Base-by-base conservation (phyloP, 371 early-diverging fungal genomes). In the Apophysomyces sp. region DNA sequence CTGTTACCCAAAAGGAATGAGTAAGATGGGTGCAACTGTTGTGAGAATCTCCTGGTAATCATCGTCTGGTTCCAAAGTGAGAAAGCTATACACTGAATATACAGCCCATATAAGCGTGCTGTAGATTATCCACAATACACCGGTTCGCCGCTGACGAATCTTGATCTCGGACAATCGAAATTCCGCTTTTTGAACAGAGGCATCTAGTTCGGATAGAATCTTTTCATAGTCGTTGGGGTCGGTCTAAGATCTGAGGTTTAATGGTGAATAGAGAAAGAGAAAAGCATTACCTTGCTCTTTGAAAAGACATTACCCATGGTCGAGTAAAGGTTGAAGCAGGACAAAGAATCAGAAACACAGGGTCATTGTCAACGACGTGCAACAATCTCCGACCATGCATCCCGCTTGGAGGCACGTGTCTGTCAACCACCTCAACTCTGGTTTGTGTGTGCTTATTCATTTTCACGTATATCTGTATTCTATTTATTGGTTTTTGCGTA, bases 161-260 rank as follows among this genome's bases (percentile, higher is more conserved):
- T 82, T 71, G 57, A 92, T 81, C 53, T 83, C 84, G 29, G 83
- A 78, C 31, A 89, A 73, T 57, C 82, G 78, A 31, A 83, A 58
- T 68, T 94, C 91, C 2, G 91, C 86, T 54, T 79, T 85, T 63
- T 84, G 78, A 56, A 95, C 91, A 27, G 89, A 82, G 39, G 74
- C 81, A 72, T 94, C 94, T 9, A 95, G 80, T 37, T 85, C 86
- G 4, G 89, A 87, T 5, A 95, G 82, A 28, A 93, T 84, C 67
- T 89, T 82, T 77, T 94, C 94, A 69, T 86, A 95, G 71, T 92
- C 90, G 39, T 72, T 71, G 2, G 79, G 72, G 55, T 79, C 74
- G 9, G 39, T 68, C 72, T 73, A 57, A 24, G 5, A 34, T 15
- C 31, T 18, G 27, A 18, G 26, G n/a, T 4, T 53, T 24, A 55